Evolutionary conservation across 805 yeast genomes (phyloP).

Genomic region (Wickerhamiella occidentalis): DNA sequence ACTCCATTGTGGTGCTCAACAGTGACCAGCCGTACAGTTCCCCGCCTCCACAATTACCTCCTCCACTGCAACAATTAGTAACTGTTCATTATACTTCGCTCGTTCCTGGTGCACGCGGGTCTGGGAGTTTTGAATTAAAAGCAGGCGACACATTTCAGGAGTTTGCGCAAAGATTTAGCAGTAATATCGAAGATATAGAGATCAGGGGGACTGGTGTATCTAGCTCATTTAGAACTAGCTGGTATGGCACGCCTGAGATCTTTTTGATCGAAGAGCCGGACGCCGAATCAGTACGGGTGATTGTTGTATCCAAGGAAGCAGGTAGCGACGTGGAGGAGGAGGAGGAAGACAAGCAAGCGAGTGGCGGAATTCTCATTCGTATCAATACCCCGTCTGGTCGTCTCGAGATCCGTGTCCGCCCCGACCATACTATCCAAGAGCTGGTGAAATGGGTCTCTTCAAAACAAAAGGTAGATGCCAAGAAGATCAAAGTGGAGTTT

Average conservation of each 20-base stretch:
- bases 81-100: background rate
- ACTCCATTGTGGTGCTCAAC: background rate
- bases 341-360: background rate
- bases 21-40: background rate
- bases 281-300: background rate
- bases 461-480: background rate
- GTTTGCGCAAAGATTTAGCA: background rate
- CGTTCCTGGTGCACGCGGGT: background rate
- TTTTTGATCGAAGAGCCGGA: slow-evolving; percentile 1
- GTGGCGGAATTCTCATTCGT: background rate
- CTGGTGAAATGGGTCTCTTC: background rate
- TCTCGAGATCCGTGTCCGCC: background rate
- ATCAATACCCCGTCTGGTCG: slow-evolving; percentile 3
- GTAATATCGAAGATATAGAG: slow-evolving; percentile 1
- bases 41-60: background rate
- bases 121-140: background rate
- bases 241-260: slow-evolving; percentile 10
- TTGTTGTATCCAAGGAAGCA: background rate
- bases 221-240: background rate
- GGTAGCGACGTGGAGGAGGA: background rate
- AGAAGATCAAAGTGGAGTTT: background rate
- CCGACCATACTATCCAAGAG: background rate
- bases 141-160: background rate
- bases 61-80: background rate
- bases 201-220: background rate